Evolutionary conservation across 2,329 filamentous ascomycete genomes (phyloP), one percentile per base, ranked within the genome.

Genomic region (Hymenoscyphus fraxineus): DNA sequence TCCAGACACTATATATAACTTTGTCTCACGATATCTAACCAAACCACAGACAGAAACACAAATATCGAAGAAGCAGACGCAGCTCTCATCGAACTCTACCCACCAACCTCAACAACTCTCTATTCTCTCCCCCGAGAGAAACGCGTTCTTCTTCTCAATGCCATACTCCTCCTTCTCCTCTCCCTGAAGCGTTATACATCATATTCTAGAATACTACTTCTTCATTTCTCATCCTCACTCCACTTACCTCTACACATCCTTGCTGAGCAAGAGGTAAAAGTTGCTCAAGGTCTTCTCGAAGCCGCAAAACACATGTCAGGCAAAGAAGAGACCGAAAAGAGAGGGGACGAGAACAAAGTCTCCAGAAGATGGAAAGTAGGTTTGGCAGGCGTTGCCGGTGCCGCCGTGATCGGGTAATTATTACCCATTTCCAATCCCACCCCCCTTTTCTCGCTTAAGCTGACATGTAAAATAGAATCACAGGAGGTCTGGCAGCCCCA

Each of bases 331-430:
- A 88, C 87, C 0, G 85, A 89, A 73, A 90, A 90, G 74, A 86
- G 89, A 62, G 84, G 84, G 15, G 87, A 93, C 67, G 84, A 91
- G 65, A 90, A 89, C 62, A 86, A 90, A 69, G 78, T 83, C 9
- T 82, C 85, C 22, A 82, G 93, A 9, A 90, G 90, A 75, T 96
- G 92, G 91, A 97, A 97, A 75, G 92, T 97, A 22, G 92, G 93
- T 0, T 81, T 97, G 32, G 94, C 93, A 0, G 91, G 90, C 9
- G 92, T 96, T 0, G 93, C 92, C 0, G 94, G 94, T 12, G 94
- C 94, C n/a, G 85, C 85, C 0, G 78, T 92, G 1, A 89, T 93
- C 41, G 88, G 59, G 59, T 61, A 56, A 40, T 19, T 22, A 22
- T 19, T 51, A 12, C n/a, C 2, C 7, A 7, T 51, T 51, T 51